Evolutionary conservation across 345 rosid species (phyloP), one percentile per base, ranked within the genome.

Genomic region (Dipteronia sinensis): DNA sequence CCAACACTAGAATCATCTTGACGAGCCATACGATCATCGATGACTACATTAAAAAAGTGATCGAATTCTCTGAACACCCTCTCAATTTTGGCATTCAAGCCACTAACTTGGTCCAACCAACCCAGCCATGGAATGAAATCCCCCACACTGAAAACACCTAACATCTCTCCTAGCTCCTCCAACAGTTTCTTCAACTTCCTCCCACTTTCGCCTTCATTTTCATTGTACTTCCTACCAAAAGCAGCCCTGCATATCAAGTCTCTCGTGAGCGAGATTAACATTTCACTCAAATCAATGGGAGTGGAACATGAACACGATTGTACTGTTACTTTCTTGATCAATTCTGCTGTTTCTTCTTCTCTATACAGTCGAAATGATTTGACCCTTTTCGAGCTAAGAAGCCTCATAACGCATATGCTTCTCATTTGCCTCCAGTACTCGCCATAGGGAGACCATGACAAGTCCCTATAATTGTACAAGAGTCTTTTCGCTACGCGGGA

Each of bases 361-460:
- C 82, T 69, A n/a, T 73, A 55, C 3, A 63, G 29, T 25, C 74
- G 42, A 61, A 77, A 82, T 4, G 76, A 78, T 23, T 55, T 65
- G n/a, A 82, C 76, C 47, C 62, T 70, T n/a, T 22, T 53, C 6
- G 76, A 10, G 34, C 79, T 69, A 6, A 82, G 78, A 13, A 82
- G 73, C 73, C 61, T 40, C 67, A 74, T 7, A 1, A 55, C 74
- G 3, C 84, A 69, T 29, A 69, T 69, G 63, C 77, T 74, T 44
- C 68, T 77, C 78, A 73, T 73, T 40, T 81, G 76, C 56, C 80
- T 77, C 80, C 80, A 77, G 46, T 74, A 73, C 67, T 69, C 74
- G 2, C 78, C 78, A 10, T 74, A 74, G 0, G 81, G 76, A 15
- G 78, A 55, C 65, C 66, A 51, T 13, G 74, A 69, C 38, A 77